Percentiles rank a stretch among this genome's conserved stretches.
These are phyloP conservation scores for Trichoderma harzianum DNA, from an alignment of 2,329 filamentous ascomycete species.

Conservation along the genomic window DNA sequence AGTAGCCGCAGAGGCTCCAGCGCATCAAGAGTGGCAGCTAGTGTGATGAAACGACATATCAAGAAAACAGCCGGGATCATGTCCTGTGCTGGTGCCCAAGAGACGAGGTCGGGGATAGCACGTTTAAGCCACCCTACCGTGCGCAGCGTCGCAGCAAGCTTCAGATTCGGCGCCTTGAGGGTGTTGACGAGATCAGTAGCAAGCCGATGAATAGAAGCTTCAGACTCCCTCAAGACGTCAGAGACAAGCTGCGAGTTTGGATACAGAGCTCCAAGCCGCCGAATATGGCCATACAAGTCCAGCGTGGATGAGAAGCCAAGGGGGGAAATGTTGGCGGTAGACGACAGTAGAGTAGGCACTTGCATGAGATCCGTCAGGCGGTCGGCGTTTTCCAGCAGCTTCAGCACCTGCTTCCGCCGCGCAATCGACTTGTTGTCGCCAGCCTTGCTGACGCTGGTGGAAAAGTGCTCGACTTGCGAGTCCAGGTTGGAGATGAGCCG, in stretches of 20 bases:
- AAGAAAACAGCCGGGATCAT: conserved; percentile 81
- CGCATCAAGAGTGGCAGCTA: conserved; percentile 76
- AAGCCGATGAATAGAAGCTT: conserved; percentile 84
- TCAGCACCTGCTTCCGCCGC: conserved; percentile 72
- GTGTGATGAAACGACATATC: conserved; percentile 76
- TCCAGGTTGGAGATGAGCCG: conserved; percentile 76
- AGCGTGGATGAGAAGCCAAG: conserved; percentile 85
- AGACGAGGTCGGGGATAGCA: conserved; percentile 71
- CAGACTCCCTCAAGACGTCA: conserved; percentile 72
- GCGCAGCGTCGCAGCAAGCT: conserved; percentile 84
- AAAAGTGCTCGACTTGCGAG: conserved; percentile 73
- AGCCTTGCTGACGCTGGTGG: conserved; percentile 74
- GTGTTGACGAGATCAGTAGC: conserved; percentile 77
- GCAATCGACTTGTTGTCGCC: conserved; percentile 67
- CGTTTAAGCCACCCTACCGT: conserved; percentile 89
- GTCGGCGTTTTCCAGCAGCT: conserved; percentile 83
- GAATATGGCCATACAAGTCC: conserved; percentile 91
- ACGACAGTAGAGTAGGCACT: conserved; percentile 78
- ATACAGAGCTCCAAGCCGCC: conserved; percentile 78
- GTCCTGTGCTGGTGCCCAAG: conserved; percentile 49
- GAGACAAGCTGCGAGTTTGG: conserved; percentile 72
- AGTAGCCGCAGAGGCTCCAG: conserved; percentile 81
- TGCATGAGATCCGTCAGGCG: conserved; percentile 88
- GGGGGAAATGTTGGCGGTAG: conserved; percentile 63
- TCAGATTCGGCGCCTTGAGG: conserved; percentile 73